Evolutionary conservation across 768 basidiomycete species (phyloP), one percentile per base, ranked within the genome.

Genomic region (Rickenella mellea): DNA sequence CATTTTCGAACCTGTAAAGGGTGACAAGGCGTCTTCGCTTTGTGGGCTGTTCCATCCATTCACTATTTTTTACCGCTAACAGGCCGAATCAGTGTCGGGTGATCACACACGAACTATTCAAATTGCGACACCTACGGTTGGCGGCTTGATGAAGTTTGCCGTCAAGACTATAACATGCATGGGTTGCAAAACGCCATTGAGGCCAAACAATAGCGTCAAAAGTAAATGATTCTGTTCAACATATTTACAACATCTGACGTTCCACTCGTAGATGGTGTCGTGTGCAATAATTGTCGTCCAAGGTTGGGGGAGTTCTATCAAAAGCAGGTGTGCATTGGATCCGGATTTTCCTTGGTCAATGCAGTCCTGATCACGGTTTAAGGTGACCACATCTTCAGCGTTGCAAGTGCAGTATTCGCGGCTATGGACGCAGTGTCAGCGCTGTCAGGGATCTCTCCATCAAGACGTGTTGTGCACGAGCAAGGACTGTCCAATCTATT

Each of bases 401-500:
- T 67, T 83, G 33, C 90, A 99, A 68, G 82, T 93, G 6, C 80
- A 87, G 36, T 98, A 96, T 59, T 86, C 94, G 15, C 76, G 93
- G 38, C 60, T 99, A 19, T 99, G 96, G 96, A 98, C 96, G 1
- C 94, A 98, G 56, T 99, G 96, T 53, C 96, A 99, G 56, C 76
- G 96, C 20, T 99, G 96, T 68, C 96, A 99, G 58, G 96, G 96
- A 11, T 99, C 96, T 14, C 68, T 99, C 37, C 96, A 99, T 65
- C 92, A 96, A 88, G 96, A 99, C 56, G 96, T 98, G 7, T 68
- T 99, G 22, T 99, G 94, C 57, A 86, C 89, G 0, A 92, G 88
- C 56, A 93, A 88, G 56, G 96, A 99, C 63, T 99, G 96, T 52
- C 96, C 96, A 0, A 98, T 98, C 46, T 99, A 93, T 63, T 99